phyloP scores from a whole-genome alignment of 2,329 filamentous ascomycete species.

The Fusarium pininemorale region DNA sequence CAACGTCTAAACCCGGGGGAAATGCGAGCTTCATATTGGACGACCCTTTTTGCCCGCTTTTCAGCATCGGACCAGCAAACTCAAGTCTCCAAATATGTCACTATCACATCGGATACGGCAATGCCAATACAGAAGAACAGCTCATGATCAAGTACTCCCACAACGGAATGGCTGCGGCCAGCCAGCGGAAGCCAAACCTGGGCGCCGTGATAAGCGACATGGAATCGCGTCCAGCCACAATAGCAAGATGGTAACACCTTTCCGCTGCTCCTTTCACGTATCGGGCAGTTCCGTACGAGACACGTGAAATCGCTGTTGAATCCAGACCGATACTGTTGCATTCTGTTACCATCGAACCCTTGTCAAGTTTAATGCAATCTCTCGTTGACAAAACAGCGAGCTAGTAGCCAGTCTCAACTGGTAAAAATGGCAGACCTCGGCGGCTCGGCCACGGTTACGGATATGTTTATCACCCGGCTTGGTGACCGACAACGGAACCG shows the following conservation, averaged over 20 bases:
- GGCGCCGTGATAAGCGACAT: not conserved
- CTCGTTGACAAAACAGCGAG: conserved; percentile 4
- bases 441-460: not conserved
- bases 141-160: not conserved
- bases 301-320: conserved; percentile 15
- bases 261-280: conserved; percentile 12
- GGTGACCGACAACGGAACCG: conserved; percentile 21
- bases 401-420: conserved; percentile 19
- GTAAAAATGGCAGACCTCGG: not conserved
- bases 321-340: not conserved
- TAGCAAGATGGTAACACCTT: conserved; percentile 15
- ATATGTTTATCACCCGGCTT: conserved; percentile 30
- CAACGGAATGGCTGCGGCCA: not conserved
- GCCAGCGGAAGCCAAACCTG: not conserved
- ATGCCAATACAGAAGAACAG: not conserved
- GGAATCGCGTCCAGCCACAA: conserved; percentile 12
- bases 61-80: conserved; percentile 26
- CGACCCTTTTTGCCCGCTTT: conserved; percentile 9
- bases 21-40: conserved; percentile 36
- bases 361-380: conserved; percentile 20
- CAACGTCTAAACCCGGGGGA: conserved; percentile 34
- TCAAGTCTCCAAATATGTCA: not conserved
- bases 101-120: not conserved
- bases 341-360: conserved; percentile 6
- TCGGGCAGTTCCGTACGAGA: conserved; percentile 21